Conservation (phyloP, 176 grass and related monocot genomes). For the Eleusine coracana region DNA sequence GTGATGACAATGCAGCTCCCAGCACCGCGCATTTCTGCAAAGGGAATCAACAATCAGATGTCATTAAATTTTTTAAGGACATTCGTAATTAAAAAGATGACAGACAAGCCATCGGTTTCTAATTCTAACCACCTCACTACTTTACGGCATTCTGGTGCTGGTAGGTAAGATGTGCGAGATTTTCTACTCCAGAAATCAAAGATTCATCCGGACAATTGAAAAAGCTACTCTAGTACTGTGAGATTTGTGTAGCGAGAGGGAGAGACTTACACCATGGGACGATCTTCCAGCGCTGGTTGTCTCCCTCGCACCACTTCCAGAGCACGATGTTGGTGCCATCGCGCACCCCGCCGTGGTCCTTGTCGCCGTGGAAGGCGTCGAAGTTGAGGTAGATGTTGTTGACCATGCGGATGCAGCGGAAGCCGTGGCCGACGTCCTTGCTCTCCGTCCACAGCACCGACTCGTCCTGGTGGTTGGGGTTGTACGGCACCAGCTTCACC, state of each 20-base stretch:
- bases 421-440: slow-evolving; percentile 70
- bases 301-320: slow-evolving; percentile 94
- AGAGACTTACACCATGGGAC: slow-evolving; percentile 66
- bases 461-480: slow-evolving; percentile 78
- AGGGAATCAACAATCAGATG: slow-evolving; percentile 9
- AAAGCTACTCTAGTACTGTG: not conserved
- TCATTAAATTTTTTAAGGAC: not conserved
- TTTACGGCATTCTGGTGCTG: slow-evolving; percentile 14
- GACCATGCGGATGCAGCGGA: slow-evolving; percentile 92
- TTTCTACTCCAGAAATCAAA: not conserved
- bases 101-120: not conserved
- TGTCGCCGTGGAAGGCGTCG: slow-evolving; percentile 82
- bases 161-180: slow-evolving; percentile 1
- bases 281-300: slow-evolving; percentile 98
- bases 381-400: slow-evolving; percentile 99
- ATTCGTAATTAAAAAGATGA: not conserved
- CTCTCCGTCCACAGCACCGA: slow-evolving; percentile 91
- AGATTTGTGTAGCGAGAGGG: not conserved
- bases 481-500: slow-evolving; percentile 78
- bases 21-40: slow-evolving; percentile 40
- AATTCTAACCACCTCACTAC: slow-evolving; percentile 8
- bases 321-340: slow-evolving; percentile 83
- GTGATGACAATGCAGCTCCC: slow-evolving; percentile 39
- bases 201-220: not conserved
- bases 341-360: slow-evolving; percentile 77